A percentile compares a stretch with the other conserved stretches of the same genome.
Conservation (phyloP, 805 yeast species). For the Cyberlindnera samutprakarnensis region DNA sequence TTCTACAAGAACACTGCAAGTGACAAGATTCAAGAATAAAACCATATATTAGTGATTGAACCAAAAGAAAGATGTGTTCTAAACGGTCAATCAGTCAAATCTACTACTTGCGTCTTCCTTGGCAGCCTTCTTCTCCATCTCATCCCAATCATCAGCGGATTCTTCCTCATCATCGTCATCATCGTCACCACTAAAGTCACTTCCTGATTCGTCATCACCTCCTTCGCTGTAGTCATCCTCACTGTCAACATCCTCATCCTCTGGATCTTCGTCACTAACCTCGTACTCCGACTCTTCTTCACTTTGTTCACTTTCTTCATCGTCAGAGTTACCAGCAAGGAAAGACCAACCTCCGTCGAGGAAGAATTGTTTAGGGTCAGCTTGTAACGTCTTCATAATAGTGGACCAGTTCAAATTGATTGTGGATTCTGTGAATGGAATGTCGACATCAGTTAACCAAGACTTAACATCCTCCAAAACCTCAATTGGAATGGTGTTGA, state of each 20-base stretch:
- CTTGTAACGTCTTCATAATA: constrained; percentile 87
- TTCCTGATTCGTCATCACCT: constrained; percentile 23
- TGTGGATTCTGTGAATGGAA: constrained; percentile 90
- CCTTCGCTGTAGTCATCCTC: constrained; percentile 28
- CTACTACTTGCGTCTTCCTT: constrained; percentile 32
- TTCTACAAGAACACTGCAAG: no score
- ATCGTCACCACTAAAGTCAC: constrained; percentile 29
- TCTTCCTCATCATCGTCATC: constrained; percentile 33
- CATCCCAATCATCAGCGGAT: constrained; percentile 30
- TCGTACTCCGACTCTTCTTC: constrained; percentile 60
- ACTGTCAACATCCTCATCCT: constrained; percentile 34
- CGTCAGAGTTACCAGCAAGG: constrained; percentile 82
- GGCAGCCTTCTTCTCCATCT: constrained; percentile 22
- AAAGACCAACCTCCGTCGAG: constrained; percentile 95
- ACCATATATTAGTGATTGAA: background rate
- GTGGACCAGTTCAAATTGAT: constrained; percentile 93
- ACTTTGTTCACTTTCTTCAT: constrained; percentile 52
- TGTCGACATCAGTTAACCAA: constrained; percentile 97
- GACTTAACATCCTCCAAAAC: constrained; percentile 86
- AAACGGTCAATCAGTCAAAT: constrained; percentile 42
- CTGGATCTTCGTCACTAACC: constrained; percentile 36
- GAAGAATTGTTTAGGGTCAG: constrained; percentile 93
- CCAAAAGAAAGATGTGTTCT: constrained; percentile 1
- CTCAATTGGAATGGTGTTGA: constrained; percentile 92
- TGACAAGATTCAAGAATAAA: no score